A percentile compares a stretch with the other conserved stretches of the same genome.
Evolutionary conservation across 2,329 filamentous ascomycete genomes (phyloP).

Genomic region (Fusarium redolens): DNA sequence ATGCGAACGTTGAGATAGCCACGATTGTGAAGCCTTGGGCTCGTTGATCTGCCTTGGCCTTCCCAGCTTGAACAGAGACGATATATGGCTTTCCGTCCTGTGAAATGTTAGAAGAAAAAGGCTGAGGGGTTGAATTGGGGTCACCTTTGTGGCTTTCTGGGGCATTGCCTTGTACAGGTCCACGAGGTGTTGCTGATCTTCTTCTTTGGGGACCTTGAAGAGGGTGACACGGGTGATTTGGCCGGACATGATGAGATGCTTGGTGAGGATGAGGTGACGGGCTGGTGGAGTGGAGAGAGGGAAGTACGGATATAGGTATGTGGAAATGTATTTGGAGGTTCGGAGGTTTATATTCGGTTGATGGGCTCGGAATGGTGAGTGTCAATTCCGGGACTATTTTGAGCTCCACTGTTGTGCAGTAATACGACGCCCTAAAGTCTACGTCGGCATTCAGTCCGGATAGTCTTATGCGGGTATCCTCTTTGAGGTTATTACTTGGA

Average conservation of each 20-base stretch:
- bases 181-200: conserved; percentile 47
- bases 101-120: accelerated
- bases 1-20: conserved; percentile 66
- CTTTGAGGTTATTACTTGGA: accelerated
- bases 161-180: conserved; percentile 50
- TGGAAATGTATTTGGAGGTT: accelerated
- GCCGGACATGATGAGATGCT: conserved; percentile 19
- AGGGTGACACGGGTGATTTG: conserved; percentile 50
- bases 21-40: conserved; percentile 69
- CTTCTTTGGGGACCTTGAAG: conserved; percentile 52
- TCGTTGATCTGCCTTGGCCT: conserved; percentile 63
- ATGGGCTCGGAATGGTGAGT: not conserved
- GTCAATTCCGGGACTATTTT: not conserved
- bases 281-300: not conserved
- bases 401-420: not conserved
- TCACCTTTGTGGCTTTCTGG: conserved; percentile 47
- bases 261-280: not conserved
- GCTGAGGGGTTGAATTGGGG: accelerated
- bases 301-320: not conserved
- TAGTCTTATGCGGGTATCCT: not conserved
- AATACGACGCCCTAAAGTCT: not conserved
- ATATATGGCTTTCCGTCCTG: conserved; percentile 74
- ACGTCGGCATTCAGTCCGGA: not conserved
- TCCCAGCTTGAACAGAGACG: conserved; percentile 59
- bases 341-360: not conserved